Percentiles rank a stretch among this genome's conserved stretches.
Evolutionary conservation across 2,329 filamentous ascomycete genomes (phyloP).

Genomic region (Colletotrichum cordylinicola): DNA sequence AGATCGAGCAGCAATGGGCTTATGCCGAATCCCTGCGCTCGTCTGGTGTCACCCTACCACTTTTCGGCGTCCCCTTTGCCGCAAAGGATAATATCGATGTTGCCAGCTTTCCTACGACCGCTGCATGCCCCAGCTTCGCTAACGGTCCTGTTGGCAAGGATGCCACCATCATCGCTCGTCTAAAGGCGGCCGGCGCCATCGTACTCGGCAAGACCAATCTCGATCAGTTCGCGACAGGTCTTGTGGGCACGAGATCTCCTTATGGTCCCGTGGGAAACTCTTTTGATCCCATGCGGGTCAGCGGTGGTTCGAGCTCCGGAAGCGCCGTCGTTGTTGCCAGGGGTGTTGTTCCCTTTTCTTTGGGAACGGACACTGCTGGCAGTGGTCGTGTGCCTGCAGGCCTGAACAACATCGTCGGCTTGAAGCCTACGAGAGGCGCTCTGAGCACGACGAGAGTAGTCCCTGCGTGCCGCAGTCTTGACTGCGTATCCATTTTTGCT

Average conservation of each 20-base stretch:
- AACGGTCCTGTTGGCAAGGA: conserved; percentile 49
- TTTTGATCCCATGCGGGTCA: conserved; percentile 42
- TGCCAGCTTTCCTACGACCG: conserved; percentile 55
- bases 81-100: conserved; percentile 64
- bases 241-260: conserved; percentile 65
- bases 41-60: conserved; percentile 45
- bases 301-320: conserved; percentile 64
- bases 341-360: conserved; percentile 58
- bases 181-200: conserved; percentile 59
- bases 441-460: conserved; percentile 54
- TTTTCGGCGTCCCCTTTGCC: conserved; percentile 63
- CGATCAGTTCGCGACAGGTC: conserved; percentile 68
- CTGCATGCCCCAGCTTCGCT: conserved; percentile 54
- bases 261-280: conserved; percentile 62
- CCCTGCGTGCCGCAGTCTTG: conserved; percentile 62
- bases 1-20: conserved; percentile 29
- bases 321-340: conserved; percentile 60
- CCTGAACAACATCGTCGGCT: conserved; percentile 58
- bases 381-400: conserved; percentile 59
- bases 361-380: conserved; percentile 63
- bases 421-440: conserved; percentile 59
- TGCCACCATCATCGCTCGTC: conserved; percentile 51
- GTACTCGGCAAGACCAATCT: conserved; percentile 65
- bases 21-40: conserved; percentile 51
- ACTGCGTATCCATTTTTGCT: conserved; percentile 62